Base-by-base conservation (phyloP, 1,284 basidiomycete genomes). In the Trametes versicolor region DNA sequence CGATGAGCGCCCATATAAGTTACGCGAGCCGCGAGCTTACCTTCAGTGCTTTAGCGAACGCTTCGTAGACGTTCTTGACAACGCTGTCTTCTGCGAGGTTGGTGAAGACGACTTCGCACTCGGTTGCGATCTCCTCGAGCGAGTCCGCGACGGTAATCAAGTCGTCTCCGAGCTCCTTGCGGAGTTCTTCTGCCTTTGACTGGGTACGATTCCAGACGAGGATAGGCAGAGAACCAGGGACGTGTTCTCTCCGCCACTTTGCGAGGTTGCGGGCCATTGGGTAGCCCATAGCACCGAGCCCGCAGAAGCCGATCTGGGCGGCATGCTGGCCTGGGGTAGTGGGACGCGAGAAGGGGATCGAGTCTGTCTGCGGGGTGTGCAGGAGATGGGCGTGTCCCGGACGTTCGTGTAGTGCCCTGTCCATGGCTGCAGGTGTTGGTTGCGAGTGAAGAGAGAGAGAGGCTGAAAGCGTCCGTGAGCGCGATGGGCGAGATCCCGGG, bases 21-120 rank as follows among this genome's bases (percentile, higher is more conserved):
- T 2, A 15, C 15, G 8, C 1, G 7, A 8, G 27, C 19, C 29
- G 19, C 29, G 8, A 1, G 59, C 71, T 19, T 21, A 82, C 84
- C 74, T 80, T 78, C 21, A 94, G 81, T 1, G 84, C 85, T 45
- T 84, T 79, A n/a, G 85, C 83, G 58, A 95, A 87, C 58, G 86
- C 76, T 50, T 82, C 79, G 74, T 92, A 96, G 9, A 93, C 83
- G n/a, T 76, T 78, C 75, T 87, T 86, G 10, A 94, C 92, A 67
- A 87, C 92, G 9, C 84, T 85, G 72, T 98, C 96, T 69, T 85
- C 87, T 17, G 87, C 84, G 32, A 97, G 83, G 66, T 86, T 90
- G 48, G 93, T 93, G 74, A 97, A 81, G 73, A 97, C 85, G 69
- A 97, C 79, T 78, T 97, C 94, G 74, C 92, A 93, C 72, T 90